Percentiles rank a stretch among this genome's conserved stretches.
Evolutionary conservation across 805 yeast genomes (phyloP).

Genomic region (Debaryomyces prosopidis): DNA sequence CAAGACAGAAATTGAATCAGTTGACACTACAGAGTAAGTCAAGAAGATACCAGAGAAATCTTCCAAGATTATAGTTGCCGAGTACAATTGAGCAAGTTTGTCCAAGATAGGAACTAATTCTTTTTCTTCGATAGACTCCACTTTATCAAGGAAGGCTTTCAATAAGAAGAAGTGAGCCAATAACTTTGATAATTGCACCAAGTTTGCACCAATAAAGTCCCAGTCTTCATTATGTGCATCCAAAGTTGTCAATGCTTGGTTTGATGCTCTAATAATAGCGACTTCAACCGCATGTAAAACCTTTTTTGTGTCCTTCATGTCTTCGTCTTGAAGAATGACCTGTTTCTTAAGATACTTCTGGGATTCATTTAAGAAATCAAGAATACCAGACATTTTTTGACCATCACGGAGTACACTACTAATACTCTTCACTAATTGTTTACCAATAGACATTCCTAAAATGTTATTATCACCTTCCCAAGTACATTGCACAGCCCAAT

Average conservation of each 20-base stretch:
- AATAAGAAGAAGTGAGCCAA: slow-evolving; percentile 47
- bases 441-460: slow-evolving; percentile 77
- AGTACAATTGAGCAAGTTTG: slow-evolving; percentile 57
- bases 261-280: slow-evolving; percentile 40
- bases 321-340: slow-evolving; percentile 10
- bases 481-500: slow-evolving; percentile 95
- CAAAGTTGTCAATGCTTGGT: slow-evolving; percentile 31
- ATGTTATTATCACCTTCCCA: slow-evolving; percentile 97
- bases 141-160: slow-evolving; percentile 35
- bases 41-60: slow-evolving; percentile 71
- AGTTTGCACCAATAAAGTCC: slow-evolving; percentile 47
- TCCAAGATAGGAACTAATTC: slow-evolving; percentile 49
- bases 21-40: slow-evolving; percentile 56
- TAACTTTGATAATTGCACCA: slow-evolving; percentile 46
- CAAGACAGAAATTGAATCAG: slow-evolving; percentile 26
- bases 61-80: slow-evolving; percentile 47
- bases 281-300: slow-evolving; percentile 30
- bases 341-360: slow-evolving; percentile 23
- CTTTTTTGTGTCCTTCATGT: slow-evolving; percentile 21
- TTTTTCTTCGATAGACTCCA: slow-evolving; percentile 28
- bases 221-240: slow-evolving; percentile 37
- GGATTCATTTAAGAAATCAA: slow-evolving; percentile 40
- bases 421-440: slow-evolving; percentile 62
- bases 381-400: slow-evolving; percentile 44
- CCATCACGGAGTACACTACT: slow-evolving; percentile 37